Evolutionary conservation across 768 basidiomycete species (phyloP), one percentile per base, ranked within the genome.

Genomic region (Naganishia vaughanmartiniae): DNA sequence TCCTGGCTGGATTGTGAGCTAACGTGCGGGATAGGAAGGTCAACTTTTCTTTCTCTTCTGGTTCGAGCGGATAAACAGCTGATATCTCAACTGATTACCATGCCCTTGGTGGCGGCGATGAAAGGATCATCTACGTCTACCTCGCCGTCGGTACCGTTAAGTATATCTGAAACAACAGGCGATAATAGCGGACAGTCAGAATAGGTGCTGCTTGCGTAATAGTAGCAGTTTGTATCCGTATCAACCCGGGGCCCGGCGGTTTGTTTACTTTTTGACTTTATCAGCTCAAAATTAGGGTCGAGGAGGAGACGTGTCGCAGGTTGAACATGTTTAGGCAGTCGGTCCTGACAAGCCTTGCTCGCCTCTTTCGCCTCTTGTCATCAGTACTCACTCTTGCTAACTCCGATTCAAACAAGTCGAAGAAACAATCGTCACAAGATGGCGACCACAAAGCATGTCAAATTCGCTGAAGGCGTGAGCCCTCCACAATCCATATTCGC

Each of bases 391-490:
- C 42, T 15, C 42, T 42, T 15, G 42, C 17, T 56, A 28, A 28
- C 31, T 33, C 12, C 30, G 12, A 30, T 17, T 28, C 10, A 30
- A 33, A 7, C 30, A 58, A 24, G 6, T 26, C 14, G 21, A 26
- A n/a, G 48, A n/a, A 51, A 7, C n/a, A 51, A 51, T n/a, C 19
- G 4, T 34, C 24, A 7, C 26, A 30, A 2, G 3, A 63, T 63
- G 60, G 3, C 60, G 12, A 45, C 60, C 39, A 63, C 39, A 45
- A 66, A 66, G 36, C 65, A 66, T 42, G 65, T 66, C 46, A 54
- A 53, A 26, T 66, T 66, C 48, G 46, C 46, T 5, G 65, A 53
- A 34, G 65, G 28, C 9, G 31, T 28, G 9, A 48, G 26, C 48
- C n/a, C 30, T 28, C 36, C 46, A 4, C 48, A 51, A 54, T n/a